Base-by-base conservation (phyloP, 163 green algal species). In the Scenedesmus sp. region DNA sequence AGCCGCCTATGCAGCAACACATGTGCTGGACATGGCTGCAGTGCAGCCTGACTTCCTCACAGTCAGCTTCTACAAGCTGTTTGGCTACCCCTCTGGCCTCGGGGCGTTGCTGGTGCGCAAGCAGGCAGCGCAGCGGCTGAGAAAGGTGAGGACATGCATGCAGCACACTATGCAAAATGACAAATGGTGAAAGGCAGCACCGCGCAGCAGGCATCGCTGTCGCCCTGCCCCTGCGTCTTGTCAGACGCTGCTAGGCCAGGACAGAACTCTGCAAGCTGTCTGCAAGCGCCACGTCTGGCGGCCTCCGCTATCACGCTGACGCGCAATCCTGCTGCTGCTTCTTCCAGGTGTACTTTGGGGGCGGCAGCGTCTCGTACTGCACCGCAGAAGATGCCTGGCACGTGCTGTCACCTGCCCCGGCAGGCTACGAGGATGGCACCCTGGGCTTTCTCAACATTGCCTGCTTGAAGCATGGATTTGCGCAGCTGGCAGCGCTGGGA, bases 281-380 rank as follows among this genome's bases (percentile, higher is more conserved):
- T 46, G 34, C 34, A 46, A 46, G 34, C 34, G 34, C 34, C 34
- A 46, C 34, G 34, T 46, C 34, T 46, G 34, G 34, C 34, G 34
- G 34, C 34, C 34, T 46, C 34, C 34, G 34, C 34, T 46, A 46
- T 46, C 34, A 46, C 34, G 34, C 34, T 46, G 34, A 46, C 34
- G 34, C 34, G 34, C 34, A 46, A 46, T 46, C 34, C 34, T 46
- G 34, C 34, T 46, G 57, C 13, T 1, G 92, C 26, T 88, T 98
- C 83, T 70, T 13, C 8, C 92, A 92, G 77, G 18, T 59, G 6
- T 98, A 97, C 91, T 97, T 96, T 93, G 96, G 96, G 8, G 96
- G 96, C 16, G 96, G 96, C 77, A 86, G 79, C 54, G 79, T 86
- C 10, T n/a, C 56, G 7, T 86, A 86, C 79, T 59, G n/a, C n/a